These are phyloP conservation scores for Pseudonectria buxi DNA, from an alignment of 2,329 filamentous ascomycete species.

Conservation along the genomic window DNA sequence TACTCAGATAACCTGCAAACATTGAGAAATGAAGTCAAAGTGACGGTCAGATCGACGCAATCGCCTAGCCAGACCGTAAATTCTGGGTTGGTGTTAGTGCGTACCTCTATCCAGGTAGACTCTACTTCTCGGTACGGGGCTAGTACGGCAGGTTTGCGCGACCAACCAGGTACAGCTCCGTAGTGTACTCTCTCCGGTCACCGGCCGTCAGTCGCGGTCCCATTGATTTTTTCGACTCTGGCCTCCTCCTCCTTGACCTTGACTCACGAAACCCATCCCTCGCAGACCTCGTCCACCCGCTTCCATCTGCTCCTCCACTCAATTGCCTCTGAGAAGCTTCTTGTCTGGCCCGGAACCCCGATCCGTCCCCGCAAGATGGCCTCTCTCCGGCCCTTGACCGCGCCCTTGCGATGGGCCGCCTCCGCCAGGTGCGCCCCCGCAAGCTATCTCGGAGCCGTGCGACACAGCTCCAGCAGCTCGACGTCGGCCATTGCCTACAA, in stretches of 20 bases:
- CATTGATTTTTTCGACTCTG: too few species aligned
- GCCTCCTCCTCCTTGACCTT: conserved; percentile 10
- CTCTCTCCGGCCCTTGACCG: conserved; percentile 36
- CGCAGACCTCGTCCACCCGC: conserved; percentile 1
- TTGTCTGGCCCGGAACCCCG: conserved; percentile 17
- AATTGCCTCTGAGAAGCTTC: conserved; percentile 17
- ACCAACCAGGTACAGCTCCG: too few species aligned
- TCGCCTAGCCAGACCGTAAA: too few species aligned
- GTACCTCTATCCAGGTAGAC: too few species aligned
- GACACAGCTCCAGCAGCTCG: conserved; percentile 49
- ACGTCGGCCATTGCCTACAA: conserved; percentile 97
- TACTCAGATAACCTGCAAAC: too few species aligned
- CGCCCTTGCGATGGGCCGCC: conserved; percentile 32
- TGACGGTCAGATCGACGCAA: too few species aligned
- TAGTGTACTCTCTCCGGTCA: too few species aligned
- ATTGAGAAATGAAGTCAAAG: too few species aligned
- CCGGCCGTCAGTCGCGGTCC: too few species aligned
- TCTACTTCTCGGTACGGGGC: too few species aligned
- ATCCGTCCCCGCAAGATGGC: conserved; percentile 31
- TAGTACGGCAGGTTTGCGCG: too few species aligned
- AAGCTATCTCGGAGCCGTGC: conserved; percentile 24
- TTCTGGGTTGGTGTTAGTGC: too few species aligned
- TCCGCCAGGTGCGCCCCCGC: conserved; percentile 23
- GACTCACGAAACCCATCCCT: conserved; percentile 16
- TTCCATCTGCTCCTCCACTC: conserved; percentile 11